A percentile compares a stretch with the other conserved stretches of the same genome.
These are phyloP conservation scores for Plectranthus barbatus DNA, from an alignment of 257 asterid species.

Conservation along the genomic window DNA sequence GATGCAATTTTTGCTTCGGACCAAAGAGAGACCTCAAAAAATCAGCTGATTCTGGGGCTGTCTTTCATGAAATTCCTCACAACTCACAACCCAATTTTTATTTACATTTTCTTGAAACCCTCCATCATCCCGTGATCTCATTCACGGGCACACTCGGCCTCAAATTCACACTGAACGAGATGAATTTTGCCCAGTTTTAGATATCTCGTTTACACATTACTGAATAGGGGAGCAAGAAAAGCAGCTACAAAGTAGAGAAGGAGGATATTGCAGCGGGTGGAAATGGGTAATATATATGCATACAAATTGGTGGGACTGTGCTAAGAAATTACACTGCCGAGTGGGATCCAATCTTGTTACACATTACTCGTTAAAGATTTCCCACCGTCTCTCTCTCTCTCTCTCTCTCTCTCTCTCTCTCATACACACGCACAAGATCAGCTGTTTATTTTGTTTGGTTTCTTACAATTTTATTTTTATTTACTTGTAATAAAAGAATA, in stretches of 20 bases:
- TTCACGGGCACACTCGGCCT: not conserved
- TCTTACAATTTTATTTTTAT: too few relatives aligned
- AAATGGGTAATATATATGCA: conserved; percentile 1
- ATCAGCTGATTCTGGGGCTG: conserved; percentile 10
- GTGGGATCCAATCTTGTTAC: conserved; percentile 22
- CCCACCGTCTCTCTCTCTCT: not conserved
- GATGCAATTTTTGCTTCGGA: conserved; percentile 7
- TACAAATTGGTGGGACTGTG: conserved; percentile 17
- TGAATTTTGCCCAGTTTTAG: not conserved
- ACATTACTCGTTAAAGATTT: conserved; percentile 2
- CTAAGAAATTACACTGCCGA: conserved; percentile 2
- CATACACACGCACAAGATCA: too few relatives aligned
- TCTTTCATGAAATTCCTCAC: conserved; percentile 3
- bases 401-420: not conserved
- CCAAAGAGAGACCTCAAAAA: conserved; percentile 13
- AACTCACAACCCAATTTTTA: not conserved
- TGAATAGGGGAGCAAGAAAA: conserved; percentile 13
- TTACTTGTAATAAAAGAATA: too few relatives aligned
- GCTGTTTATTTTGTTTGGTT: too few relatives aligned
- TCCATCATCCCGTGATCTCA: conserved; percentile 6
- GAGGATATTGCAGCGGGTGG: not conserved
- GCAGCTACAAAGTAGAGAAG: conserved; percentile 3
- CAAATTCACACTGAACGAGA: not conserved
- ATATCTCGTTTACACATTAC: not conserved
- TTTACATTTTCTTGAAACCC: conserved; percentile 4